phyloP scores from a whole-genome alignment of 257 asterid genomes.

The Nicotiana sylvestris region DNA sequence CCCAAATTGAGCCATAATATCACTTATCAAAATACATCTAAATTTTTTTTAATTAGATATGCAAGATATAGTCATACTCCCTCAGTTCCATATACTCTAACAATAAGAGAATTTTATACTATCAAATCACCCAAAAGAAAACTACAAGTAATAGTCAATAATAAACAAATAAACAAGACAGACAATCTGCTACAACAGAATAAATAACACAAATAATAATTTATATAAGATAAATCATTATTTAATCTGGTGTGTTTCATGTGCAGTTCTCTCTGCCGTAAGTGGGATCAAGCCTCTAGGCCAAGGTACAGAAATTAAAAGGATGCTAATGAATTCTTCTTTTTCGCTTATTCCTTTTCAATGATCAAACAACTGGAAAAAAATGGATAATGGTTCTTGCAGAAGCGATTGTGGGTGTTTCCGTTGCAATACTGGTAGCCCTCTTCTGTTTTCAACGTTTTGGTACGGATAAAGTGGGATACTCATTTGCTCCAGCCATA shows the following conservation, averaged over 20 bases:
- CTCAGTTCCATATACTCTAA: too few species aligned
- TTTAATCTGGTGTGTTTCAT: neutral
- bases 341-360: too few species aligned
- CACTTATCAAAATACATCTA: too few species aligned
- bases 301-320: neutral
- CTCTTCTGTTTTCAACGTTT: constrained; percentile 47
- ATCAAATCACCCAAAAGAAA: too few species aligned
- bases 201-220: too few species aligned
- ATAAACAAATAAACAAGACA: too few species aligned
- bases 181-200: too few species aligned
- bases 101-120: too few species aligned
- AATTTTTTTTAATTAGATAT: too few species aligned
- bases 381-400: neutral
- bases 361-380: neutral
- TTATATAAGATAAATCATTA: neutral
- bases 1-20: too few species aligned
- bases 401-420: constrained; percentile 38
- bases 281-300: constrained; percentile 47
- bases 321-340: neutral
- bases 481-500: constrained; percentile 52
- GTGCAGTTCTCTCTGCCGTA: constrained; percentile 66
- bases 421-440: constrained; percentile 39
- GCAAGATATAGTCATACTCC: too few species aligned
- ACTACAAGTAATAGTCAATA: too few species aligned
- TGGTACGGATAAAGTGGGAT: constrained; percentile 69